These are phyloP conservation scores for Dactylellina parvicollis DNA, from an alignment of 2,329 filamentous ascomycete species.

Conservation along the genomic window DNA sequence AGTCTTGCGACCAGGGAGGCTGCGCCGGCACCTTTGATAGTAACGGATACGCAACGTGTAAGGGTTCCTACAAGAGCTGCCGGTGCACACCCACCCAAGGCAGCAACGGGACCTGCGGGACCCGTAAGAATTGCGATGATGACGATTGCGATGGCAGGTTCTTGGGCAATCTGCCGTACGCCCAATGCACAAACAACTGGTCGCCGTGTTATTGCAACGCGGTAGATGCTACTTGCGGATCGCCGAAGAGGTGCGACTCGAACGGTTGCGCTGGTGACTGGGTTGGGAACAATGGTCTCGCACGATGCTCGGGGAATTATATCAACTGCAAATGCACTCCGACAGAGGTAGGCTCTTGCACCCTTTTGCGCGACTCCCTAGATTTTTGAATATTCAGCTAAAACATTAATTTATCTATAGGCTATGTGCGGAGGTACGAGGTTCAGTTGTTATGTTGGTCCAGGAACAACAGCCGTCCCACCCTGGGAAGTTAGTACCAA, in stretches of 20 bases:
- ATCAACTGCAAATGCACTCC: slow-evolving; percentile 21
- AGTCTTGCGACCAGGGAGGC: not conserved
- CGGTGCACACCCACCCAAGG: slow-evolving; percentile 25
- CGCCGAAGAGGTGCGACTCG: slow-evolving; percentile 9
- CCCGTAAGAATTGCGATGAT: slow-evolving; percentile 8
- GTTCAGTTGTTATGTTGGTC: not conserved
- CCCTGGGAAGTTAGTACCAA: not conserved
- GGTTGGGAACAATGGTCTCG: slow-evolving; percentile 17
- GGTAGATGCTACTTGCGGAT: slow-evolving; percentile 21
- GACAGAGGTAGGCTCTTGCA: not conserved
- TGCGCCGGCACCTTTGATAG: slow-evolving; percentile 13
- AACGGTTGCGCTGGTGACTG: slow-evolving; percentile 22
- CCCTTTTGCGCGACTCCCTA: not conserved
- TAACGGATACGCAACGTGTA: slow-evolving; percentile 17
- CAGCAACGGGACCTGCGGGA: slow-evolving; percentile 17
- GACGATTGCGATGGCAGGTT: slow-evolving; percentile 18
- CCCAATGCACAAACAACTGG: slow-evolving; percentile 17
- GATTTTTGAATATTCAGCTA: not conserved
- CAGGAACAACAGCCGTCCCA: not conserved
- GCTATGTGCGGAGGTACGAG: not conserved
- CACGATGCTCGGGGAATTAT: slow-evolving; percentile 23
- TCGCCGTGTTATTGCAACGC: slow-evolving; percentile 22
- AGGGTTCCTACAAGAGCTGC: not conserved
- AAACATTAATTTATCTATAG: not conserved
- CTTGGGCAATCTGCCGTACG: slow-evolving; percentile 13